Percentiles rank a stretch among this genome's conserved stretches.
These are phyloP conservation scores for Ephemerocybe angulata DNA, from an alignment of 768 basidiomycete species.

Conservation along the genomic window DNA sequence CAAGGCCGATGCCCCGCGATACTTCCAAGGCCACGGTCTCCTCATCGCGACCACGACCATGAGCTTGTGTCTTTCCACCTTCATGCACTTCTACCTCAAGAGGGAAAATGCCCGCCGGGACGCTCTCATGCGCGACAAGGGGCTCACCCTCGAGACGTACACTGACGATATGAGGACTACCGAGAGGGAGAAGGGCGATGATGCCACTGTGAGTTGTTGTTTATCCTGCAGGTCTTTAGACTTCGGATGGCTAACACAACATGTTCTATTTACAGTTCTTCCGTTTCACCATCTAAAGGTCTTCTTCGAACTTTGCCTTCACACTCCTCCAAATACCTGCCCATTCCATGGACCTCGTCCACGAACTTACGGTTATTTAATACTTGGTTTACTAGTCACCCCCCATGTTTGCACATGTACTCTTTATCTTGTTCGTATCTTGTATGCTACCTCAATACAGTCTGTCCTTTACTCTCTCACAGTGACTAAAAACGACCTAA, in stretches of 20 bases:
- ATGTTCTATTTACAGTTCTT: constrained; percentile 23
- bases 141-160: constrained; percentile 23
- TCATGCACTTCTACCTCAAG: constrained; percentile 27
- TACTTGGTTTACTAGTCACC: too few species aligned
- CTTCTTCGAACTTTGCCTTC: too few species aligned
- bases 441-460: too few species aligned
- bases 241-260: background rate
- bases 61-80: constrained; percentile 20
- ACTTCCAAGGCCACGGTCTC: constrained; percentile 29
- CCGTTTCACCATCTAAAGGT: constrained; percentile 27
- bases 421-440: too few species aligned
- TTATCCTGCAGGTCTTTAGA: background rate
- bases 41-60: constrained; percentile 26
- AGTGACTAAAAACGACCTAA: too few species aligned
- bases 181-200: constrained; percentile 29
- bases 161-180: constrained; percentile 27
- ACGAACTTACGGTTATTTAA: too few species aligned
- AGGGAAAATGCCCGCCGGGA: constrained; percentile 26
- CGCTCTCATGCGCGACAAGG: constrained; percentile 16
- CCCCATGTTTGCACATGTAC: too few species aligned
- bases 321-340: too few species aligned
- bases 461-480: too few species aligned
- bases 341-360: too few species aligned
- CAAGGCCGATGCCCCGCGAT: constrained; percentile 24
- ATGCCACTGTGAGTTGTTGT: constrained; percentile 23